phyloP scores from a whole-genome alignment of 169 alveolate species.

The Plasmodium falciparum region DNA sequence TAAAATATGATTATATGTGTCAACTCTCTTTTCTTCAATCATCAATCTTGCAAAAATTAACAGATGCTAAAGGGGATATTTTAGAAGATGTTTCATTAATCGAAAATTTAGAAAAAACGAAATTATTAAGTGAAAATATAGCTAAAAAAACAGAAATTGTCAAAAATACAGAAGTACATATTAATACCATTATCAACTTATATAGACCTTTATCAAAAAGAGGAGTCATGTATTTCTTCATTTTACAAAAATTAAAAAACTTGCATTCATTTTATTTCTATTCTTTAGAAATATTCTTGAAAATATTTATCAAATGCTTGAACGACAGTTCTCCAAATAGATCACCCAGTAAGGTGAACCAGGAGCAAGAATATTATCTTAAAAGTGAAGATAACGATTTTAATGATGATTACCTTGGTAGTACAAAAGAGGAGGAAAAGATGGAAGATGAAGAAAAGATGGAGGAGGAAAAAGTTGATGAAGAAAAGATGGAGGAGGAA shows the following conservation, averaged over 20 bases:
- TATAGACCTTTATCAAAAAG: conserved; percentile 96
- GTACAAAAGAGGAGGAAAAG: conserved; percentile 59
- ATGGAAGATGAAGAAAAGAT: conserved; percentile 9
- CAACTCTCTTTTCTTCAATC: conserved; percentile 94
- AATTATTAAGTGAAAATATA: conserved; percentile 94
- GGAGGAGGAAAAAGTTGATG: background rate
- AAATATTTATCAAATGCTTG: conserved; percentile 95
- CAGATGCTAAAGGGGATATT: conserved; percentile 94
- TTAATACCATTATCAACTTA: conserved; percentile 94
- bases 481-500: background rate
- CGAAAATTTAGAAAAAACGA: conserved; percentile 94
- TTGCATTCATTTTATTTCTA: conserved; percentile 81
- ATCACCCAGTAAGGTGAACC: conserved; percentile 59
- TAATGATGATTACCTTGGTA: conserved; percentile 50
- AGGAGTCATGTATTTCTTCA: conserved; percentile 95
- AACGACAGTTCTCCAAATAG: conserved; percentile 90
- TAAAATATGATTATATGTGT: conserved; percentile 95
- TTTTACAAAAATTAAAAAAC: conserved; percentile 89
- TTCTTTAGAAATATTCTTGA: conserved; percentile 95
- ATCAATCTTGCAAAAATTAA: conserved; percentile 91
- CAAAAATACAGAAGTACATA: conserved; percentile 93
- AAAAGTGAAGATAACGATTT: conserved; percentile 81
- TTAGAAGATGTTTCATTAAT: conserved; percentile 95
- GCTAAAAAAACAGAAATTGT: conserved; percentile 95
- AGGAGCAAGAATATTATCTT: conserved; percentile 64